Base-by-base conservation (phyloP, 2,329 filamentous ascomycete species). In the Fusarium zealandicum region DNA sequence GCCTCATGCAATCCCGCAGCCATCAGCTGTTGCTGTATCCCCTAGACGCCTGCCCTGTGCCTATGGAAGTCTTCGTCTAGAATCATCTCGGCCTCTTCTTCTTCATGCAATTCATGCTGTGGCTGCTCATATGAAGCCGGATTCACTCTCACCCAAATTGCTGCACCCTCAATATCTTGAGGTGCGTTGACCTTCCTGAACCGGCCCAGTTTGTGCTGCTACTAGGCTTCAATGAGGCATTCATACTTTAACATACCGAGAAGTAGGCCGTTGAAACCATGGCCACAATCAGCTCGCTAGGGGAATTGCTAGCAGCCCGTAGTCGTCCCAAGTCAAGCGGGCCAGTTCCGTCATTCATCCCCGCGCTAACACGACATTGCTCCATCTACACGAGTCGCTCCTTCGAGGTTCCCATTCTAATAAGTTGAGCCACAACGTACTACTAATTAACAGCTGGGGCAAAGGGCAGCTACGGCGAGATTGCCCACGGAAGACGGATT, bases 211-310 rank as follows among this genome's bases (percentile, higher is more conserved):
- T 31, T 31, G 27, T 25, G 18, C 5, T 33, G 20, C 20, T 18
- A 25, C 41, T 44, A 35, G 33, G 10, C 41, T 44, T 16, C 30
- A 33, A 27, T 16, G 13, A 33, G 41, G 41, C 16, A 43, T n/a
- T 6, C 32, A 35, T n/a, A 11, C 5, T 22, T 35, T 22, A 20
- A 33, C 41, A 27, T 27, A 17, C 14, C 17, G 30, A 44, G 20
- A 35, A 44, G 18, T 4, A 44, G 30, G 17, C 41, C 41, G 41
- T 44, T 44, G 41, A 44, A 44, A 35, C 30, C 14, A 44, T 44
- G 30, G 14, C 7, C 30, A 13, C 20, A 20, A 30, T 10, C 28
- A n/a, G n/a, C 20, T 32, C 41, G 31, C 14, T 44, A 35, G 41
- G 18, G 41, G 17, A 30, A 44, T 44, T 18, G 30, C 33, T 44